Conservation (phyloP, 1,139 yeast genomes). For the Geotrichum cucujoidarum region DNA sequence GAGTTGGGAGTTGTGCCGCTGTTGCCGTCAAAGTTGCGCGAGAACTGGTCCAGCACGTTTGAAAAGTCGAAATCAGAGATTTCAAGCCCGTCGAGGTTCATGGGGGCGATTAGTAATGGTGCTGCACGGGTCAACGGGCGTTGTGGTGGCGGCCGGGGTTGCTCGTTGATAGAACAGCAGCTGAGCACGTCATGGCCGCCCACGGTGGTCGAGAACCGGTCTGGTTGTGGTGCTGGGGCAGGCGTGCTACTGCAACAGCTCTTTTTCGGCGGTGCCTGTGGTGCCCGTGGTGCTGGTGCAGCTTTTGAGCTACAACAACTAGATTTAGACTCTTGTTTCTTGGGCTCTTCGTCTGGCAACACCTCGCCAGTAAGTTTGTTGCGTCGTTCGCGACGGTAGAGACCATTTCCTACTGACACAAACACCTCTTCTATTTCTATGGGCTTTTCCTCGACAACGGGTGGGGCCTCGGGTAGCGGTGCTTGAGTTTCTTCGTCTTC, state of each 20-base stretch:
- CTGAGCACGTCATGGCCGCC: slow-evolving; percentile 2
- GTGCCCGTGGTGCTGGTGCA: not conserved
- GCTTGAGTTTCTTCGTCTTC: not conserved
- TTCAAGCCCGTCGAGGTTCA: slow-evolving; percentile 31
- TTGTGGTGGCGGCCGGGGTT: not conserved
- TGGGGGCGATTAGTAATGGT: slow-evolving; percentile 37
- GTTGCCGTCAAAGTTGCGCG: not conserved
- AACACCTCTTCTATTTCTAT: slow-evolving; percentile 25
- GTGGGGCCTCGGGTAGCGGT: not conserved
- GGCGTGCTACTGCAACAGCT: slow-evolving; percentile 2
- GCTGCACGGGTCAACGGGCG: slow-evolving; percentile 5
- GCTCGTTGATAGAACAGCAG: not conserved
- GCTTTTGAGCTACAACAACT: slow-evolving; percentile 5
- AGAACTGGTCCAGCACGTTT: slow-evolving; percentile 4
- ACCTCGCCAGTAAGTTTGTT: slow-evolving; percentile 17
- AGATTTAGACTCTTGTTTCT: slow-evolving; percentile 1
- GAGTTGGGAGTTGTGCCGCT: not conserved
- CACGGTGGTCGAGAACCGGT: too few relatives aligned
- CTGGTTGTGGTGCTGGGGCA: not conserved
- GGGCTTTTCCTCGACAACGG: not conserved
- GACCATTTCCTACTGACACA: slow-evolving; percentile 37
- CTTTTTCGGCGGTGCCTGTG: not conserved
- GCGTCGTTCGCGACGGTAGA: slow-evolving; percentile 28
- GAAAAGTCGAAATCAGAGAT: slow-evolving; percentile 14
- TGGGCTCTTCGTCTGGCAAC: not conserved